These are phyloP conservation scores for Coniochaeta sp. DNA, from an alignment of 2,329 filamentous ascomycete genomes.

Conservation along the genomic window DNA sequence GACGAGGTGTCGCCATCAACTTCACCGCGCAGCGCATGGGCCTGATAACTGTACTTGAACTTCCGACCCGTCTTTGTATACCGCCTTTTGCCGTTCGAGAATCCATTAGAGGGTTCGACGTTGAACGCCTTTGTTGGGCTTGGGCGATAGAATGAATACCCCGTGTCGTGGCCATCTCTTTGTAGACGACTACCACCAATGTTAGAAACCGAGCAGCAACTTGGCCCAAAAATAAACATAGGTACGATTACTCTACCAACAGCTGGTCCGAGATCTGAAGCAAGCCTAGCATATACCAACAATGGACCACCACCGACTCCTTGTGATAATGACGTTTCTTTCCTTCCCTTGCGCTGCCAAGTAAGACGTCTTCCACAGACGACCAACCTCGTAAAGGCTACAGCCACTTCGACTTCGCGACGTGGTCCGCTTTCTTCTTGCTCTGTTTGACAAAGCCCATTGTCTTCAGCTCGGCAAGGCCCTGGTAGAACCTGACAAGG, in stretches of 20 bases:
- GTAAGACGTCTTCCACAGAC: background rate
- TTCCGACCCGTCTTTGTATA: background rate
- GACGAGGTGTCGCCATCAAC: background rate
- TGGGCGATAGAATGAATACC: background rate
- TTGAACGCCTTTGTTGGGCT: background rate
- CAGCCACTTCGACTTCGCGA: conserved; percentile 83
- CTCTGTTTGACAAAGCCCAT: conserved; percentile 85
- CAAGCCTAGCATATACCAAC: background rate
- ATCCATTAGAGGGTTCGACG: too few species aligned
- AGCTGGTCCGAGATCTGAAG: background rate
- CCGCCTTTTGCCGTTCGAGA: background rate
- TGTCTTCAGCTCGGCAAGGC: conserved; percentile 74
- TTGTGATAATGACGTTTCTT: conserved; percentile 6
- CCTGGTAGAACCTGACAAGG: conserved; percentile 76
- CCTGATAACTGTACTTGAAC: background rate
- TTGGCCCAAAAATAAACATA: background rate
- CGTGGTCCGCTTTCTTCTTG: conserved; percentile 85
- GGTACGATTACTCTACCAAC: background rate
- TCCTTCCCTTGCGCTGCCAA: background rate
- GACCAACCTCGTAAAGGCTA: conserved; percentile 20
- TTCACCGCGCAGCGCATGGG: background rate
- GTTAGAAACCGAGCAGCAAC: background rate
- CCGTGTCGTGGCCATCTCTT: background rate
- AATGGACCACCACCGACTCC: background rate
- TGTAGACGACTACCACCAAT: background rate